These are phyloP conservation scores for Fomitopsis pinicola DNA, from an alignment of 1,284 basidiomycete species.

Conservation along the genomic window DNA sequence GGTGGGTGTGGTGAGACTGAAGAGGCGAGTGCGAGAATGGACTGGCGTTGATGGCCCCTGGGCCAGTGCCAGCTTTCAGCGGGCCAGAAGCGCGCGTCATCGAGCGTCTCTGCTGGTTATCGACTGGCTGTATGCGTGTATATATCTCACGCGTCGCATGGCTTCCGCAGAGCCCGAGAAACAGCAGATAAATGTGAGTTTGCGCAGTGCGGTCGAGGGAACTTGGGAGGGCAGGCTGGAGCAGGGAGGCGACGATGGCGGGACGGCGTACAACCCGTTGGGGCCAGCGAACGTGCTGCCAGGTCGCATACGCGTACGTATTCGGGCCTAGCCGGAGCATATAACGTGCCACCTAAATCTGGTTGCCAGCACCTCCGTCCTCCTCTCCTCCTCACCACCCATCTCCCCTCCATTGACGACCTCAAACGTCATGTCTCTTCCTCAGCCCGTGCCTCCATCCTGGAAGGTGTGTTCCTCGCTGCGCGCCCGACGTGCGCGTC, in stretches of 20 bases:
- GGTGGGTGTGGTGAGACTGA: neutral
- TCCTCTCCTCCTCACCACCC: slow-evolving; percentile 16
- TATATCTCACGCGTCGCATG: neutral
- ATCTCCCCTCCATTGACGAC: slow-evolving; percentile 19
- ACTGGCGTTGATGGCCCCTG: neutral
- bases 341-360: slow-evolving; percentile 20
- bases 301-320: slow-evolving; percentile 4
- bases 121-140: neutral
- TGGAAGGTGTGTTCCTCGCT: slow-evolving; percentile 69
- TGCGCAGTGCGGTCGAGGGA: slow-evolving; percentile 7
- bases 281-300: slow-evolving; percentile 19
- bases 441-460: slow-evolving; percentile 88
- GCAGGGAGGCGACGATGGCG: neutral
- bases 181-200: slow-evolving; percentile 5
- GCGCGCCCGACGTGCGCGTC: neutral
- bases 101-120: neutral
- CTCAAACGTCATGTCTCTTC: slow-evolving; percentile 62
- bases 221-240: neutral
- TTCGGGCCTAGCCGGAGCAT: slow-evolving; percentile 28
- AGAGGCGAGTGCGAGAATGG: neutral
- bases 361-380: slow-evolving; percentile 1
- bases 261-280: slow-evolving; percentile 1
- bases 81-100: neutral
- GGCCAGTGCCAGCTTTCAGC: neutral
- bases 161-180: neutral